Evolutionary conservation across 2,329 filamentous ascomycete genomes (phyloP).

Genomic region (Teratosphaeria pseudoeucalypti): DNA sequence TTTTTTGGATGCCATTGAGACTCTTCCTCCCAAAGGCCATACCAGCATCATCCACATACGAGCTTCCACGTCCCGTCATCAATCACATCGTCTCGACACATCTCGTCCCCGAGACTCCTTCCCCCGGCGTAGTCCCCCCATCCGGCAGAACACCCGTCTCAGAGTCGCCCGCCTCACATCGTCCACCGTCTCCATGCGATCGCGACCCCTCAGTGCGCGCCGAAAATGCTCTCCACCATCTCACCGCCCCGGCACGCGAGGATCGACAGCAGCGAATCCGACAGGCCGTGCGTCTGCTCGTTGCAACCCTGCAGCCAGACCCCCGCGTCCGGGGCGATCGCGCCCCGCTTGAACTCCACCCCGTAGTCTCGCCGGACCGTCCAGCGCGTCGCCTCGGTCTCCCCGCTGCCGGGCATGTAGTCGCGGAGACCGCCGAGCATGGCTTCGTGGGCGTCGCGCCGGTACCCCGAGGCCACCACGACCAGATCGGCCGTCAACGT

Average conservation of each 20-base stretch:
- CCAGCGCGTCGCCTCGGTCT: slow-evolving; percentile 40
- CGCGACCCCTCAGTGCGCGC: slow-evolving; percentile 2
- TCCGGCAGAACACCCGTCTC: neutral
- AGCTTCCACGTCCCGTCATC: too few relatives aligned
- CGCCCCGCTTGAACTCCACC: slow-evolving; percentile 57
- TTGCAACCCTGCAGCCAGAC: slow-evolving; percentile 93
- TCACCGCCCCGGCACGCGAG: slow-evolving; percentile 27
- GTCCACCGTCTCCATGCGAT: neutral
- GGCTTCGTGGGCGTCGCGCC: slow-evolving; percentile 63
- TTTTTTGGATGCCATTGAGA: too few relatives aligned
- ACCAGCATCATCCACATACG: too few relatives aligned
- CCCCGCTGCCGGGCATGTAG: slow-evolving; percentile 50
- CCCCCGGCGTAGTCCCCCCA: too few relatives aligned
- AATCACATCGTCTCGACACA: too few relatives aligned
- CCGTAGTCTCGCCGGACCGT: slow-evolving; percentile 68
- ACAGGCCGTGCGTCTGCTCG: slow-evolving; percentile 81
- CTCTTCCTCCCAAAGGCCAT: too few relatives aligned
- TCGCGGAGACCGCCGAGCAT: slow-evolving; percentile 59
- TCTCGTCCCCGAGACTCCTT: too few relatives aligned
- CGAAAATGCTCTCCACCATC: slow-evolving; percentile 29
- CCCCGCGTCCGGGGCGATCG: slow-evolving; percentile 62
- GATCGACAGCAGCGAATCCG: slow-evolving; percentile 28
- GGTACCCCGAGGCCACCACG: slow-evolving; percentile 81
- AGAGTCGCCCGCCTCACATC: neutral
- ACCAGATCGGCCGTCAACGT: slow-evolving; percentile 66